Percentiles rank a stretch among this genome's conserved stretches.
Evolutionary conservation across 192 early-diverging fungal species (phyloP).

Genomic region (Coemansia sp.): DNA sequence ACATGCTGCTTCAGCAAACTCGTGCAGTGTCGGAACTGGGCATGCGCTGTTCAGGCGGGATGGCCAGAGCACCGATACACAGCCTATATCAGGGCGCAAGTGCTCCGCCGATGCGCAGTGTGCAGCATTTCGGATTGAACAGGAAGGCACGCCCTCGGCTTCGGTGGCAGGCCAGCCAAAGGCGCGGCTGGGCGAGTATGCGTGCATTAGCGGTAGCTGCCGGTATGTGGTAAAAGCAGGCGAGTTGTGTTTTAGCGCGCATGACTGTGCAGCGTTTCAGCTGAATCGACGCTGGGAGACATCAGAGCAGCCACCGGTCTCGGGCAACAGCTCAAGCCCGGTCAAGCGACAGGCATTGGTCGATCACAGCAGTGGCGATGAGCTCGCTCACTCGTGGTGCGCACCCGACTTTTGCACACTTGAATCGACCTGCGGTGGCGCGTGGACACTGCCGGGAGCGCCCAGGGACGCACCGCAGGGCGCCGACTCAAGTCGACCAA

Average conservation of each 20-base stretch:
- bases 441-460: conserved; percentile 56
- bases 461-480: conserved; percentile 28
- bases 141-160: background rate
- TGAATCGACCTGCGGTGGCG: conserved; percentile 61
- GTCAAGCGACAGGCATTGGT: background rate
- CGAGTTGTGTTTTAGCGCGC: conserved; percentile 51
- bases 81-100: conserved; percentile 8
- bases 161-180: background rate
- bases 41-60: background rate
- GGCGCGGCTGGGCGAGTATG: conserved; percentile 54
- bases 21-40: too few species aligned
- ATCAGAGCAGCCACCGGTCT: background rate
- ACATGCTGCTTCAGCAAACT: too few species aligned
- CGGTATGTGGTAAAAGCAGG: conserved; percentile 59
- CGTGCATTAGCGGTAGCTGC: conserved; percentile 56
- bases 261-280: conserved; percentile 58
- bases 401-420: conserved; percentile 58
- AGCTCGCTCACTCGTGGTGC: conserved; percentile 17
- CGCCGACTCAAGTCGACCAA: conserved; percentile 23
- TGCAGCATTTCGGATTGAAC: conserved; percentile 28
- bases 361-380: conserved; percentile 7
- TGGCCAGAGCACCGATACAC: too few species aligned
- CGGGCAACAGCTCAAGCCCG: background rate
- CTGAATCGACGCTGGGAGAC: conserved; percentile 26
- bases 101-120: conserved; percentile 45